Base-by-base conservation (phyloP, 1,139 yeast genomes). In the Scheffersomyces quercinus region DNA sequence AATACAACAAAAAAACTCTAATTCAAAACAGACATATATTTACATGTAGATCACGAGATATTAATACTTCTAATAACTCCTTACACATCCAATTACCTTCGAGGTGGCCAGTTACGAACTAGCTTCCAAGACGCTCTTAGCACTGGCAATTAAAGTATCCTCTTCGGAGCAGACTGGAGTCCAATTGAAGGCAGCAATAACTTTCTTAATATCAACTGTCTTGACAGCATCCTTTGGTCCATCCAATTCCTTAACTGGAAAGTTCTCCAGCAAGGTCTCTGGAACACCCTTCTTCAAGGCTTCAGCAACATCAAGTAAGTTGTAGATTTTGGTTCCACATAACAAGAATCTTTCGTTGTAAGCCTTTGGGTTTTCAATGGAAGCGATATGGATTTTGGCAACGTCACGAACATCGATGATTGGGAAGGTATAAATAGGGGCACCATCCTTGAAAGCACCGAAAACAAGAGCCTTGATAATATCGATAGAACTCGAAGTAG, bases 401-500 rank as follows among this genome's bases (percentile, higher is more conserved):
- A 31, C 24, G 20, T 31, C 35, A 10, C 35, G 15, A 5, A 31
- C 35, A 15, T 31, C 35, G 8, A 31, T 8, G 12, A 31, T 20
- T 7, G 24, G 5, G 9, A 31, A 31, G 11, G 10, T 14, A 13
- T 31, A 14, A 12, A 3, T 2, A 2, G 35, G 20, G 15, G 4
- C 20, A 3, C 35, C 35, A 14, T 31, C 35, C 35, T 31, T 31
- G 35, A 31, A 31, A 8, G 20, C 16, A 9, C 35, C 35, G 20
- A 5, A 10, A 31, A 31, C 12, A n/a, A 12, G 11, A n/a, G 12
- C 5, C 11, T 13, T 31, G n/a, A 31, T 5, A 11, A 31, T 10
- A 10, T 14, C 11, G 8, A 31, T 14, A 38, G 88, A 31, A 7
- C 24, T 31, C 10, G 35, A 31, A 8, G 20, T 11, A 1, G 15